These are phyloP conservation scores for Fagopyrum esculentum DNA, from an alignment of 148 eudicot genomes.

Conservation along the genomic window DNA sequence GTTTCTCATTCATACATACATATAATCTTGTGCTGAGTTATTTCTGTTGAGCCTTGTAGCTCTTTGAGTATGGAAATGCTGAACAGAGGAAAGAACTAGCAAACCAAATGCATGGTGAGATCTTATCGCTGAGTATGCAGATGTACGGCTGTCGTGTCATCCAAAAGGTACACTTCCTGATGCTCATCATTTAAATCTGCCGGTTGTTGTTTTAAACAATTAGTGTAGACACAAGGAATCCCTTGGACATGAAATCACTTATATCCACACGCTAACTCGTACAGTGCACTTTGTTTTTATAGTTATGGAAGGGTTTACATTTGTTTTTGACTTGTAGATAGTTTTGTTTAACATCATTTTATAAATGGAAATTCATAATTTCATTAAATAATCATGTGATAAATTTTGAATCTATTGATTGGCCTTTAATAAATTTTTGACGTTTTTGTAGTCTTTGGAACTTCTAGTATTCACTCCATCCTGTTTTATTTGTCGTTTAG, in stretches of 20 bases:
- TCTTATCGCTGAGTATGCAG: conserved; percentile 76
- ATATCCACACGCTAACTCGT: not conserved
- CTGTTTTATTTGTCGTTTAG: too few relatives aligned
- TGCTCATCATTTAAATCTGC: conserved; percentile 4
- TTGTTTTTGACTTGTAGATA: not conserved
- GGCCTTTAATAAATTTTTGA: not conserved
- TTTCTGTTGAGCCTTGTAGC: conserved; percentile 31
- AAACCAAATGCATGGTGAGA: conserved; percentile 59
- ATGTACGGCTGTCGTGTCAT: conserved; percentile 99
- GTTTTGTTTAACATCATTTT: conserved; percentile 3
- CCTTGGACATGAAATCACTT: not conserved
- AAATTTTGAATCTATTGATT: not conserved
- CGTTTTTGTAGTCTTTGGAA: not conserved
- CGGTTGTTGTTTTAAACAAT: not conserved
- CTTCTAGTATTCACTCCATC: not conserved
- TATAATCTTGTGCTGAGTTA: not conserved
- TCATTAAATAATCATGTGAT: not conserved
- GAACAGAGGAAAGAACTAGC: conserved; percentile 87
- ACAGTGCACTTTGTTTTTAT: not conserved
- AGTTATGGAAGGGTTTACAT: not conserved
- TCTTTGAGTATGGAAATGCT: conserved; percentile 75
- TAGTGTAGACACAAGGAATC: not conserved
- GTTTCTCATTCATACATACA: not conserved
- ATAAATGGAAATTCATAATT: not conserved
- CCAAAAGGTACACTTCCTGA: conserved; percentile 59